Conservation (phyloP, 2,329 filamentous ascomycete species). For the Neonectria hederae region DNA sequence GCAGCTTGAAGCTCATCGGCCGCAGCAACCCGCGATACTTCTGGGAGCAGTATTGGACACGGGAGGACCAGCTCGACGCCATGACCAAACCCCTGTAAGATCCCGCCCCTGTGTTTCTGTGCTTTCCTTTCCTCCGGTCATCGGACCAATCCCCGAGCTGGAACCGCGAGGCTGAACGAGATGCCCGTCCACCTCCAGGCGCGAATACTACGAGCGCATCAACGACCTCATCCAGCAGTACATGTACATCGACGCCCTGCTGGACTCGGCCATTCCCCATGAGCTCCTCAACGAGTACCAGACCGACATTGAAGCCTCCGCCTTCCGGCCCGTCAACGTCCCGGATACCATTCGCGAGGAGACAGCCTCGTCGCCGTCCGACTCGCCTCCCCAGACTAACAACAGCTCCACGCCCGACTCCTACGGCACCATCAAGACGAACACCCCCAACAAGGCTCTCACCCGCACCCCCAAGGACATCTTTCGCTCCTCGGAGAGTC, state of each 20-base stretch:
- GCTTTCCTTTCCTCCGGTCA: not conserved
- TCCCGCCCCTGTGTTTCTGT: not conserved
- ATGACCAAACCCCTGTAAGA: constrained; percentile 77
- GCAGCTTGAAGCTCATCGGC: constrained; percentile 87
- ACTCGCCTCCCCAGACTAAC: constrained; percentile 43
- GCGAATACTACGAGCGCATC: constrained; percentile 87
- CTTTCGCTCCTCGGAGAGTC: constrained; percentile 78
- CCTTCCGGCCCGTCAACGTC: constrained; percentile 66
- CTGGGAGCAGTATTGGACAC: constrained; percentile 89
- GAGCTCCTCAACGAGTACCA: constrained; percentile 90
- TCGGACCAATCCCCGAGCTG: not conserved
- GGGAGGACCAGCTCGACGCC: constrained; percentile 74
- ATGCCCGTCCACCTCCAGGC: constrained; percentile 55
- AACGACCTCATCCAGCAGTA: constrained; percentile 93
- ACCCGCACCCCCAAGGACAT: constrained; percentile 87
- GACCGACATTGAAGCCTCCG: constrained; percentile 65
- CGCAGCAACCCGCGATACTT: constrained; percentile 86
- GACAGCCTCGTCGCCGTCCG: constrained; percentile 45
- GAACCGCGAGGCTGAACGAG: constrained; percentile 11
- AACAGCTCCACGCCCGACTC: constrained; percentile 36
- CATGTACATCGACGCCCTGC: constrained; percentile 87
- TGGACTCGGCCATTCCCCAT: constrained; percentile 93
- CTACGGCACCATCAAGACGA: constrained; percentile 46
- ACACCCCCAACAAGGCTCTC: constrained; percentile 52
- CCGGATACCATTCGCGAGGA: constrained; percentile 83